A percentile compares a stretch with the other conserved stretches of the same genome.
Evolutionary conservation across 2,329 filamentous ascomycete genomes (phyloP).

Genomic region (Epichloe gansuensis): DNA sequence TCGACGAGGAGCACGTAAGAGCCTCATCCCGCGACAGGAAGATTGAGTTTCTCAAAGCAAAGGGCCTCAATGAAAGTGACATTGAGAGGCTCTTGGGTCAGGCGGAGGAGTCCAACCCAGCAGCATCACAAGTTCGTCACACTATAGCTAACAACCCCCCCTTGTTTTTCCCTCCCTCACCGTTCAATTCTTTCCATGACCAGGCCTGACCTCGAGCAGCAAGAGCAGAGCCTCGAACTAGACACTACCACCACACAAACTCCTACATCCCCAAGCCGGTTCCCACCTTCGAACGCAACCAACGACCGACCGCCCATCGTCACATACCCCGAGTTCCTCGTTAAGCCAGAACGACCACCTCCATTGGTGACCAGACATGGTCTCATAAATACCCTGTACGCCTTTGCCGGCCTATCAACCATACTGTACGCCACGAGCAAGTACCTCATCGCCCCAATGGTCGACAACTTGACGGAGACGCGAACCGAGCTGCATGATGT

Average conservation of each 20-base stretch:
- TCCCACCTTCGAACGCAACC: conserved; percentile 14
- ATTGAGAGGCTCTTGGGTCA: conserved; percentile 52
- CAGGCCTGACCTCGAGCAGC: neutral
- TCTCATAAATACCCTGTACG: conserved; percentile 47
- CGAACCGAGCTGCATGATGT: conserved; percentile 40
- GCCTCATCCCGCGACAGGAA: conserved; percentile 61
- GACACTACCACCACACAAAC: neutral
- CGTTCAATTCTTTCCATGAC: neutral
- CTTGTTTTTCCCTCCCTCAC: no score
- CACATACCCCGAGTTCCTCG: conserved; percentile 59
- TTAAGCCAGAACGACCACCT: conserved; percentile 40
- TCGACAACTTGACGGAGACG: conserved; percentile 37
- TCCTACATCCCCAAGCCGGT: conserved; percentile 7
- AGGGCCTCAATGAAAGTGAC: conserved; percentile 56
- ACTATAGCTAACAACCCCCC: conserved; percentile 2
- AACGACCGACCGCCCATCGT: conserved; percentile 47
- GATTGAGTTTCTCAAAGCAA: conserved; percentile 61
- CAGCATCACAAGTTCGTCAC: conserved; percentile 11
- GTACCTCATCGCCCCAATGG: conserved; percentile 54
- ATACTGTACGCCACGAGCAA: conserved; percentile 60
- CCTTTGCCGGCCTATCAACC: conserved; percentile 44
- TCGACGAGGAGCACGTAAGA: conserved; percentile 61
- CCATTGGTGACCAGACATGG: conserved; percentile 50
- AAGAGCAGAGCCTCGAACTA: neutral
- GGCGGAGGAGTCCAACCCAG: conserved; percentile 6